Evolutionary conservation across 2,329 filamentous ascomycete species (phyloP), one percentile per base, ranked within the genome.

Genomic region (Diaporthe batatas): DNA sequence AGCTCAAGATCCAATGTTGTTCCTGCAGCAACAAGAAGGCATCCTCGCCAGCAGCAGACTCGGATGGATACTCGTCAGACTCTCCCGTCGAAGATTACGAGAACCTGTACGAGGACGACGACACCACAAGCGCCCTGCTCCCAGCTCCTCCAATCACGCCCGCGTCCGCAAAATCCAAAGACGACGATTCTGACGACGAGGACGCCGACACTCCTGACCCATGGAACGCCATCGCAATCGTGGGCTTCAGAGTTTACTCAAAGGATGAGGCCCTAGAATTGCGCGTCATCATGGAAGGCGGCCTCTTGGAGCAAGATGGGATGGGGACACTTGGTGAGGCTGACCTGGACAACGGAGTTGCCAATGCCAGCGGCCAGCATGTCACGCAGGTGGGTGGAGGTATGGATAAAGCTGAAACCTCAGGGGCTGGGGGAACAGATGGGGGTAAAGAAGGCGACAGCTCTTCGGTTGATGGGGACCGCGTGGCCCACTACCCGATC

Each of bases 141-240:
- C 78, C 83, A 54, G 78, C 81, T 2, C 80, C 82, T 49, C 81
- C 83, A 11, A 77, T 82, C 1, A 79, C 82, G 0, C 76, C 82
- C 0, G 75, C 79, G 1, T 76, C 78, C 3, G 78, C 71, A 8
- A 75, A 72, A 49, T 72, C 78, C 6, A 82, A 84, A 8, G 81
- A 84, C 2, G 87, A 88, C 49, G 86, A 88, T 25, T 84, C 84
- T 0, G 87, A 90, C 12, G 88, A 89, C 75, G 88, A 90, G 71
- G 87, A 87, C 73, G 51, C 59, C 64, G 86, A 89, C 75, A 82
- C 85, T 76, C 80, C 84, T 32, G 86, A 89, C 32, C 87, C 89
- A 1, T 92, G 90, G 90, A 91, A 91, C 77, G 90, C 90, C 5
- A 85, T 91, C 58, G 88, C 86, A 68, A 87, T 91, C 23, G 86